Percentiles rank a stretch among this genome's conserved stretches.
Evolutionary conservation across 176 grass and related monocot genomes (phyloP).

Genomic region (Elymus sibiricus): DNA sequence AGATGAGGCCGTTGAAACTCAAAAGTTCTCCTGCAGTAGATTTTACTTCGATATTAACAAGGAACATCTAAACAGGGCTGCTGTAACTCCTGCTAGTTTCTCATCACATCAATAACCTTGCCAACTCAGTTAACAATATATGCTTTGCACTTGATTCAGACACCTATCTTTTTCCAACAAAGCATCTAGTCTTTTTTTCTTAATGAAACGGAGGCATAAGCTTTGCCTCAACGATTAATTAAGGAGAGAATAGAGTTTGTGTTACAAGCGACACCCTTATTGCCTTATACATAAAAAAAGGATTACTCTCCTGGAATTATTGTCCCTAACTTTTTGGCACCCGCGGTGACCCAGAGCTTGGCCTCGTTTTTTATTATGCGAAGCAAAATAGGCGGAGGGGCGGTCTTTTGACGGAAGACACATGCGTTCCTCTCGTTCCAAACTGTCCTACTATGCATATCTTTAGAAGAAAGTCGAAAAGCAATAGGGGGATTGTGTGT

Average conservation of each 20-base stretch:
- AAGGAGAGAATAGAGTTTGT: no score
- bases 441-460: background rate
- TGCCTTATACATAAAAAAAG: no score
- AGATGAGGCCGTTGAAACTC: background rate
- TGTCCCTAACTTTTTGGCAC: no score
- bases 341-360: no score
- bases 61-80: background rate
- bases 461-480: background rate
- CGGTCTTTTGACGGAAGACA: no score
- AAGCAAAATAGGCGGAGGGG: no score
- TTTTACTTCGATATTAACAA: background rate
- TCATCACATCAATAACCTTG: background rate
- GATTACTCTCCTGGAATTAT: no score
- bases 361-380: no score
- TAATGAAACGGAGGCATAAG: no score
- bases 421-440: no score
- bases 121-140: background rate
- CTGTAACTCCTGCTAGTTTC: background rate
- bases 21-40: background rate
- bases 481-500: background rate
- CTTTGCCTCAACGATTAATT: no score
- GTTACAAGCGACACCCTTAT: no score
- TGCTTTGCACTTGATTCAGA: background rate
- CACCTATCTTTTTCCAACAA: background rate
- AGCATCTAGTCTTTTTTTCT: background rate